A percentile compares a stretch with the other conserved stretches of the same genome.
Conservation (phyloP, 257 asterid genomes). For the Solanum appendiculatum region DNA sequence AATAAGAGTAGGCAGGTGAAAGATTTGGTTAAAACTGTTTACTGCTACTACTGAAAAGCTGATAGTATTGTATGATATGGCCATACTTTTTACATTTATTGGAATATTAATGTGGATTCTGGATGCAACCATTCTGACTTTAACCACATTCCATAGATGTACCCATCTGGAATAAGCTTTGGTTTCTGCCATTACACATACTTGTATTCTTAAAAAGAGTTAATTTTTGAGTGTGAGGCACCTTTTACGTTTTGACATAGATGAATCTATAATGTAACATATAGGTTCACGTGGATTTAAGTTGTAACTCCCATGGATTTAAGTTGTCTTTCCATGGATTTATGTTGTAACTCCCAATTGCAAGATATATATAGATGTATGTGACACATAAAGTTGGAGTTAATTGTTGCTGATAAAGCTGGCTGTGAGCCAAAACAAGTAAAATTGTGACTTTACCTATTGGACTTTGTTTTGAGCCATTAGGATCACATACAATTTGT, state of each 20-base stretch:
- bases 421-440: no score
- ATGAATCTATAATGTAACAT: background rate
- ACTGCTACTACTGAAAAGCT: background rate
- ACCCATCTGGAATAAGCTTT: background rate
- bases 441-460: no score
- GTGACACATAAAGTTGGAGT: no score
- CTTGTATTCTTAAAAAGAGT: background rate
- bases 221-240: background rate
- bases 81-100: background rate
- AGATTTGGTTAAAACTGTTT: conserved; percentile 7
- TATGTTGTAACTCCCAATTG: no score
- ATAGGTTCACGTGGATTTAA: background rate
- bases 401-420: no score
- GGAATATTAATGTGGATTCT: background rate
- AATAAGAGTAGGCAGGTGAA: background rate
- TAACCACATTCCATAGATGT: background rate
- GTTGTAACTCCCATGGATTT: no score
- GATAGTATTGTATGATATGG: background rate
- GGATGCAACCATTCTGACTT: conserved; percentile 1
- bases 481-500: no score
- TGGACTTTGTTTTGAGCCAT: no score
- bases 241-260: background rate
- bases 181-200: background rate
- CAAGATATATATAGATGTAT: no score
- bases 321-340: no score